A percentile compares a stretch with the other conserved stretches of the same genome.
These are phyloP conservation scores for Urtica urens DNA, from an alignment of 306 rosid genomes.

Conservation along the genomic window DNA sequence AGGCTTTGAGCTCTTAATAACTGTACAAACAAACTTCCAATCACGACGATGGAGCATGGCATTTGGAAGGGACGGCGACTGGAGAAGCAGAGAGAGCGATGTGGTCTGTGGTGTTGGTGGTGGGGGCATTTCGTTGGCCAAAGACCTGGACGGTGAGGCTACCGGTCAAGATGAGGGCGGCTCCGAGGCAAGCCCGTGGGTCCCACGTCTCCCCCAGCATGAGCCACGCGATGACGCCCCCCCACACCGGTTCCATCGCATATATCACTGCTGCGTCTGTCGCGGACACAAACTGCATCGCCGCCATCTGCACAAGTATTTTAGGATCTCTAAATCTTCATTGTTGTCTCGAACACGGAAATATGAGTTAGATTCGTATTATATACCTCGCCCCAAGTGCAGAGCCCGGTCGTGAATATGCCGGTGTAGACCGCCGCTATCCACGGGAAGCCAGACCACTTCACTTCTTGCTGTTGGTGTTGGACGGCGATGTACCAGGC, in stretches of 20 bases:
- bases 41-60: too few relatives aligned
- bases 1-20: too few relatives aligned
- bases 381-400: slow-evolving; percentile 73
- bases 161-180: slow-evolving; percentile 64
- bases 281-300: slow-evolving; percentile 71
- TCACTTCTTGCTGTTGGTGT: too few relatives aligned
- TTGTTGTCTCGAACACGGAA: too few relatives aligned
- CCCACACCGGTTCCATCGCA: slow-evolving; percentile 77
- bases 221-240: slow-evolving; percentile 72
- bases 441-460: slow-evolving; percentile 57
- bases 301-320: slow-evolving; percentile 39
- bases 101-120: slow-evolving; percentile 19
- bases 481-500: slow-evolving; percentile 49
- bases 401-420: slow-evolving; percentile 54
- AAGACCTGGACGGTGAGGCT: slow-evolving; percentile 58
- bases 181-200: slow-evolving; percentile 61
- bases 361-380: too few relatives aligned
- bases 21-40: too few relatives aligned
- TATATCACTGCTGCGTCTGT: slow-evolving; percentile 66
- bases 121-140: slow-evolving; percentile 21
- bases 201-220: slow-evolving; percentile 85
- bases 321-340: too few relatives aligned
- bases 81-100: slow-evolving; percentile 29
- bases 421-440: slow-evolving; percentile 71
- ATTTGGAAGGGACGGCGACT: slow-evolving; percentile 22